Conservation (phyloP, 2,329 filamentous ascomycete genomes). For the Catunica adiposa region DNA sequence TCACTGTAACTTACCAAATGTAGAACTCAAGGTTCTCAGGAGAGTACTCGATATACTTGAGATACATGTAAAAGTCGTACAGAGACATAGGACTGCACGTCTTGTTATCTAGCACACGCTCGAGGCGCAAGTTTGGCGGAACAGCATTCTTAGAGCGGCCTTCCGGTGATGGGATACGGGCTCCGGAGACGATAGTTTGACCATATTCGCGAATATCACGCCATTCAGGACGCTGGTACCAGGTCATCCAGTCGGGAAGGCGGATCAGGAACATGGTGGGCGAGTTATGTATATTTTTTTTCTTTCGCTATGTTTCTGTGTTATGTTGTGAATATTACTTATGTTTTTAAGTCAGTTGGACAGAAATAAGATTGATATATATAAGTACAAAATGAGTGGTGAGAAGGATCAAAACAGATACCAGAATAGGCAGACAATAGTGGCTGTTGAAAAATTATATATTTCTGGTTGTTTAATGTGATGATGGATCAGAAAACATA, state of each 20-base stretch:
- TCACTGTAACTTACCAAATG: slow-evolving; percentile 25
- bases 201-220: slow-evolving; percentile 31
- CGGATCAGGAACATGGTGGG: slow-evolving; percentile 14
- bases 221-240: slow-evolving; percentile 35
- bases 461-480: background rate
- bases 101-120: slow-evolving; percentile 31
- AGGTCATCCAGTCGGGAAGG: slow-evolving; percentile 24
- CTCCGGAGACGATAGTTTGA: slow-evolving; percentile 21
- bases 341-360: background rate
- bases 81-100: slow-evolving; percentile 34
- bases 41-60: slow-evolving; percentile 33
- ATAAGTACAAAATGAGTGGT: background rate
- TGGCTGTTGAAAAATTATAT: background rate
- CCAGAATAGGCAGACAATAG: background rate
- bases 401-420: background rate
- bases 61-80: slow-evolving; percentile 35
- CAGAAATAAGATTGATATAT: background rate
- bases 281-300: background rate
- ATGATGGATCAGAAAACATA: background rate
- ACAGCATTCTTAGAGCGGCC: slow-evolving; percentile 23
- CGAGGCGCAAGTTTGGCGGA: slow-evolving; percentile 26
- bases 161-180: slow-evolving; percentile 23
- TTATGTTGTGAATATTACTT: background rate
- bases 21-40: slow-evolving; percentile 34
- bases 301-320: background rate